Conservation (phyloP, 257 asterid species). For the Paraleonurus japonicus region DNA sequence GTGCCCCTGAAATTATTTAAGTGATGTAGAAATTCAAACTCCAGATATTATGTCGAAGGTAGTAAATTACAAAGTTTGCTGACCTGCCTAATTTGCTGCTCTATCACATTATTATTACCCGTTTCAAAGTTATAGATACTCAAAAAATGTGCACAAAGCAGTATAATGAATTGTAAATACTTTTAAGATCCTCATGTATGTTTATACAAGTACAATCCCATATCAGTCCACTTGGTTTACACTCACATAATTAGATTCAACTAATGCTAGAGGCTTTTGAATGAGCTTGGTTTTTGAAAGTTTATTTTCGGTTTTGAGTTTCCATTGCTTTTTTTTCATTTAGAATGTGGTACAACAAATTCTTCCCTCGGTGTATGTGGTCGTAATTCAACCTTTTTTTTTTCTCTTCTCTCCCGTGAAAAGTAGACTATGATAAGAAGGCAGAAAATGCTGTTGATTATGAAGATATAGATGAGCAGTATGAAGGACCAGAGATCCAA, state of each 20-base stretch:
- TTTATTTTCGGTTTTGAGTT: conserved; percentile 1
- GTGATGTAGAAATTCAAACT: background rate
- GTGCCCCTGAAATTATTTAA: background rate
- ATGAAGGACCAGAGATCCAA: conserved; percentile 98
- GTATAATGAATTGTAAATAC: background rate
- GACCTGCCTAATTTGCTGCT: background rate
- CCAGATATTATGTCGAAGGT: background rate
- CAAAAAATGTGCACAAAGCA: background rate
- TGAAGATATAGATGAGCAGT: conserved; percentile 96
- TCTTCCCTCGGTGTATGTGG: background rate
- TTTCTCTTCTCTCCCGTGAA: conserved; percentile 4
- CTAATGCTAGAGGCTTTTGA: background rate
- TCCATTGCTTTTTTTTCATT: conserved; percentile 22
- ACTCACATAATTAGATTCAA: conserved; percentile 1
- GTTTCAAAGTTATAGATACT: conserved; percentile 2
- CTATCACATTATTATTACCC: background rate
- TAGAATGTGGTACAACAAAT: conserved; percentile 11
- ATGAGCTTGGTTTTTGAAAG: background rate
- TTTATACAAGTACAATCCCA: background rate
- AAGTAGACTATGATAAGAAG: conserved; percentile 81
- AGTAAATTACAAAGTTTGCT: background rate
- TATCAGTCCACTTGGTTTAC: background rate
- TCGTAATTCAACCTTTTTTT: conserved; percentile 27
- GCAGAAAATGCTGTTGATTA: conserved; percentile 98
- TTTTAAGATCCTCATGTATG: background rate